These are phyloP conservation scores for Cryptococcus floricola DNA, from an alignment of 1,284 basidiomycete species.

Conservation along the genomic window DNA sequence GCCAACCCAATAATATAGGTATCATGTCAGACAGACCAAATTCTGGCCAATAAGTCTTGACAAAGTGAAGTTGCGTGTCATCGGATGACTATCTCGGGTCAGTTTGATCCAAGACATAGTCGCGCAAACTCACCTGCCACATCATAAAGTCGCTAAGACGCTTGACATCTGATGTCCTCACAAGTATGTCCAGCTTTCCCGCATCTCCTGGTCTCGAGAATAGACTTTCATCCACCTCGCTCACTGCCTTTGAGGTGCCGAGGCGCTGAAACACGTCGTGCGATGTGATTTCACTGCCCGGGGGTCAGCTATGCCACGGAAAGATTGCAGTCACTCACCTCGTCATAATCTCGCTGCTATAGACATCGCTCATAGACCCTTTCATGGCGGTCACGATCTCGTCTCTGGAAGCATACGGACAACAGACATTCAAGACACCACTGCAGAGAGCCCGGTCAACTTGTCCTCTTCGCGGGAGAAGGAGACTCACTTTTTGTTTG, in stretches of 20 bases:
- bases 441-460: conserved; percentile 49
- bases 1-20: conserved; percentile 79
- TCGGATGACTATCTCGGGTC: conserved; percentile 52
- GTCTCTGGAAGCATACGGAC: conserved; percentile 87
- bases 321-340: conserved; percentile 29
- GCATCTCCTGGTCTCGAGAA: conserved; percentile 21
- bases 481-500: conserved; percentile 62
- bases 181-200: conserved; percentile 69
- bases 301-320: background rate
- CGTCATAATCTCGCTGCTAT: conserved; percentile 49
- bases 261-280: conserved; percentile 18
- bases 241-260: conserved; percentile 16
- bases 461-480: background rate
- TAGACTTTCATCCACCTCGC: conserved; percentile 9
- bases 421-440: conserved; percentile 88
- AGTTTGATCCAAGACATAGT: background rate
- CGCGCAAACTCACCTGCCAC: conserved; percentile 72
- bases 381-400: conserved; percentile 81
- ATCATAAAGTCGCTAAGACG: conserved; percentile 88
- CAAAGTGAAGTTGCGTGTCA: conserved; percentile 85
- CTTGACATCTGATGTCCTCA: conserved; percentile 88
- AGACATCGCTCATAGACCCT: conserved; percentile 55
- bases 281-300: conserved; percentile 13
- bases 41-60: conserved; percentile 88
- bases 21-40: conserved; percentile 84